These are phyloP conservation scores for Oehlia diaphana DNA, from an alignment of 192 early-diverging fungal species.

Conservation along the genomic window DNA sequence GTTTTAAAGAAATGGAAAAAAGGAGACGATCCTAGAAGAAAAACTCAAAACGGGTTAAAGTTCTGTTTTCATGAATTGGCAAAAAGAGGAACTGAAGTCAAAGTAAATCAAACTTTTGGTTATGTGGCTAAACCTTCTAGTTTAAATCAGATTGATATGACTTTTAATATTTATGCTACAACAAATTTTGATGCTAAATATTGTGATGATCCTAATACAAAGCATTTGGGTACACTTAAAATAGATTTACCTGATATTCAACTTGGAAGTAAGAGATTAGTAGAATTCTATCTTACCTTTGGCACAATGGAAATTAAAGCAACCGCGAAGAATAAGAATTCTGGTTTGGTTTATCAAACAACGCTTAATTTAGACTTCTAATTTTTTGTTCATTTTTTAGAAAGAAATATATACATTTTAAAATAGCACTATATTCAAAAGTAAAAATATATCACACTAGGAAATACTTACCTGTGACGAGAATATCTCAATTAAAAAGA, in stretches of 20 bases:
- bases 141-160: conserved; percentile 6
- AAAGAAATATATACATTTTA: too few relatives aligned
- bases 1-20: not conserved
- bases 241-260: conserved; percentile 8
- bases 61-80: not conserved
- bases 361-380: not conserved
- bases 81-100: conserved; percentile 7
- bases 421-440: not conserved
- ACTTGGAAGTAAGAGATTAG: not conserved
- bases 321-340: conserved; percentile 14
- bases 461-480: too few relatives aligned
- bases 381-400: not conserved
- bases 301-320: conserved; percentile 22
- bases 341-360: conserved; percentile 3
- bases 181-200: not conserved
- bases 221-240: not conserved
- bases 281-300: conserved; percentile 19
- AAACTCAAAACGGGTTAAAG: not conserved
- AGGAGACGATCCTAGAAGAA: conserved; percentile 2
- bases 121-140: not conserved
- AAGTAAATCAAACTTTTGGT: not conserved
- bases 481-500: not conserved
- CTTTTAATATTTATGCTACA: conserved; percentile 17
- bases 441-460: too few relatives aligned
- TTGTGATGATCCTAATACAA: conserved; percentile 21